Evolutionary conservation across 495 filamentous ascomycete species (phyloP).

Genomic region (Penicillium ucsense): DNA sequence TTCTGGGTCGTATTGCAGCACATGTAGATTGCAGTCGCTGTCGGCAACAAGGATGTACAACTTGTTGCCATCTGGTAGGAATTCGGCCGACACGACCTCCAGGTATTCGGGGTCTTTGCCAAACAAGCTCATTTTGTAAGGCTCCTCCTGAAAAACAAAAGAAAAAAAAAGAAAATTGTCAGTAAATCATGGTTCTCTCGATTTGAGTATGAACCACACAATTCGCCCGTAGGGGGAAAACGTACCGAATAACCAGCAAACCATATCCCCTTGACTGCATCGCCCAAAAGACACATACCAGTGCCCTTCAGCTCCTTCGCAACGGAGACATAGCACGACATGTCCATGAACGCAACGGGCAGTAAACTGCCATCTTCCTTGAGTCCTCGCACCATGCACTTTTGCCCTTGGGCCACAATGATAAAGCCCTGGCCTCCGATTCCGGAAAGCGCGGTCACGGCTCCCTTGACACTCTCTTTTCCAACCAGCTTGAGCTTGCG

Average conservation of each 20-base stretch:
- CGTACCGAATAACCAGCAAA: conserved; percentile 81
- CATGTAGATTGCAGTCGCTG: conserved; percentile 73
- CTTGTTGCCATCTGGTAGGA: conserved; percentile 76
- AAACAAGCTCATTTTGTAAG: conserved; percentile 90
- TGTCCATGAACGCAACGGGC: conserved; percentile 95
- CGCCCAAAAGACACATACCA: conserved; percentile 73
- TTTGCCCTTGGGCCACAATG: conserved; percentile 88
- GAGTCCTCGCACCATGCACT: conserved; percentile 89
- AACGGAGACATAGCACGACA: conserved; percentile 80
- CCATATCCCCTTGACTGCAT: conserved; percentile 90
- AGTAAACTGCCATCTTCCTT: conserved; percentile 89
- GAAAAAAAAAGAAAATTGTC: too few species aligned
- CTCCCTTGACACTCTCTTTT: conserved; percentile 84
- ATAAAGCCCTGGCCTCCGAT: conserved; percentile 90
- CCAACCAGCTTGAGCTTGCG: conserved; percentile 76
- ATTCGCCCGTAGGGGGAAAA: background rate
- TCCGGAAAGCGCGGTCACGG: conserved; percentile 78
- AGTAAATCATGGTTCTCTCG: too few species aligned
- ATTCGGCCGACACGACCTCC: conserved; percentile 74
- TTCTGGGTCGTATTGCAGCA: conserved; percentile 92
- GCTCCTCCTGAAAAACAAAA: conserved; percentile 54
- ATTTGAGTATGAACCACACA: background rate
- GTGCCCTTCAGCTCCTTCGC: conserved; percentile 74
- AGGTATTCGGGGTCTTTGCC: conserved; percentile 70
- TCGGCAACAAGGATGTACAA: conserved; percentile 77